Base-by-base conservation (phyloP, 306 rosid genomes). In the Lupinus albus region DNA sequence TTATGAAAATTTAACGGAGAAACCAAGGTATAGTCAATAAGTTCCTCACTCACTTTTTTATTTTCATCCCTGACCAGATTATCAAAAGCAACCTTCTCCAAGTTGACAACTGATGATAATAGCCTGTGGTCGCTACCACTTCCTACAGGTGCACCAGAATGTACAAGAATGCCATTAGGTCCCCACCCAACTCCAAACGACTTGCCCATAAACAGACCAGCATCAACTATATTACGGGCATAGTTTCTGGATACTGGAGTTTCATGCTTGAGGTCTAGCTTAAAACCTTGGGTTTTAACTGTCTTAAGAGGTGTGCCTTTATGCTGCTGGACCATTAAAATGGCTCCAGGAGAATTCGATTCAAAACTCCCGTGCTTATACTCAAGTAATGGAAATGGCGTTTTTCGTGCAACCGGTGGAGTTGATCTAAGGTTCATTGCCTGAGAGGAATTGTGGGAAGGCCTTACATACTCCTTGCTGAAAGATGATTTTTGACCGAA, bases 151-250 rank as follows among this genome's bases (percentile, higher is more conserved):
- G 81, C 74, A 65, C 99, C 99, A 76, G 90, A 64, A 70, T 93
- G 97, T 73, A 90, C 85, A 45, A 93, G 96, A 76, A 83, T 61
- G 52, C 99, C 99, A 80, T 86, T 90, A 11, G 99, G 99, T 45
- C 99, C 99, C 99, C 98, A 93, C 14, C 97, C 99, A 49, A 93
- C 89, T 15, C 97, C 90, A 79, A 93, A 93, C 59, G 99, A 93
- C 78, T 87, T 86, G 57, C 99, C 96, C 99, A 93, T 90, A 62
- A 93, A 88, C 64, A 93, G 78, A 73, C 96, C 97, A 54, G 96
- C 99, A 86, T 93, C 99, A n/a, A 90, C 94, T 70, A 90, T 76
- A 73, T 85, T 88, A 69, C 55, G 51, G 71, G 90, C 87, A 79
- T 84, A 84, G 69, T 68, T 73, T 78, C 55, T 74, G 30, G 86